Conservation (phyloP, 2,329 filamentous ascomycete species). For the Apiospora marii region DNA sequence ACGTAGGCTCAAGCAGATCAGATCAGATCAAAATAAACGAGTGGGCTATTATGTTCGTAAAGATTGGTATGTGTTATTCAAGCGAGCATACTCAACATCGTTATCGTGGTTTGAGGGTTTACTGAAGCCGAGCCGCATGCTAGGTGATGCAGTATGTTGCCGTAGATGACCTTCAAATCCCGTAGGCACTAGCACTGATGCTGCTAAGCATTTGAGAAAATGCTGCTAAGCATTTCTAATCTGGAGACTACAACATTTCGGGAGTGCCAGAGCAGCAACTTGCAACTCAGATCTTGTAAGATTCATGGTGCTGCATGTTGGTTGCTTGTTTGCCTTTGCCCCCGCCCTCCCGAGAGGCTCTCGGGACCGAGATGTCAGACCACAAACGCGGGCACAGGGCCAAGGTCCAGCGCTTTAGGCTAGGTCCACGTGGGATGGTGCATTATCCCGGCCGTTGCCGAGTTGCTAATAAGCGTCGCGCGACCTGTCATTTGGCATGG, state of each 20-base stretch:
- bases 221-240: neutral
- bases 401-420: neutral
- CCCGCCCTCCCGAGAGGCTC: neutral
- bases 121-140: neutral
- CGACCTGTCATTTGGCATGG: neutral
- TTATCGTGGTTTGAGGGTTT: neutral
- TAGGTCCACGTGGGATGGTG: neutral
- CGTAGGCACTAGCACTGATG: too few relatives aligned
- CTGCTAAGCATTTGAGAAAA: neutral
- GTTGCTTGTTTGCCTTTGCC: neutral
- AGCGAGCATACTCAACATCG: too few relatives aligned
- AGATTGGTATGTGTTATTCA: too few relatives aligned
- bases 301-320: neutral
- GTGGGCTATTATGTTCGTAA: too few relatives aligned
- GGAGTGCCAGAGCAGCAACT: neutral
- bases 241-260: neutral
- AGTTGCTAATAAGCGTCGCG: too few relatives aligned
- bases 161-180: neutral
- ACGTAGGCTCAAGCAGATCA: neutral
- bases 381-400: neutral
- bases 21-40: too few relatives aligned
- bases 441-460: neutral
- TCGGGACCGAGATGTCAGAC: constrained; percentile 8
- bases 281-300: neutral
- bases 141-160: neutral